Base-by-base conservation (phyloP, 139 green algal species). In the Dunaliella primolecta region DNA sequence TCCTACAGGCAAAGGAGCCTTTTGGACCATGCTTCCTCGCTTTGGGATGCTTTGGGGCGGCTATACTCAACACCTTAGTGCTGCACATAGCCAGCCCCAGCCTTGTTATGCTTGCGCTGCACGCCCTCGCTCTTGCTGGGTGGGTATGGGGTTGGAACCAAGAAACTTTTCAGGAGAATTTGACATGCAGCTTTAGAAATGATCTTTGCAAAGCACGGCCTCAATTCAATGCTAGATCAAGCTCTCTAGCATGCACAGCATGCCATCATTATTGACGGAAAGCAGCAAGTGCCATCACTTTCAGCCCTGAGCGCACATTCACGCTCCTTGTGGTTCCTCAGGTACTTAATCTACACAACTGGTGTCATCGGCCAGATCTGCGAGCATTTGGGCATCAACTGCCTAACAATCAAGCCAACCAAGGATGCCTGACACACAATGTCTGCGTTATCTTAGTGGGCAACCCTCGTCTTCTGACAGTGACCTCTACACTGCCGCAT, bases 91-190 rank as follows among this genome's bases (percentile, higher is more conserved):
- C 15, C 46, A 64, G 46, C 46, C 46, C 46, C 15, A 64, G 46
- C 46, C 15, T 64, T 7, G 7, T 64, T 7, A 7, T 64, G 46
- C 46, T 64, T 15, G 46, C 15, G 46, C 46, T 64, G 46, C 38
- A 88, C 80, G 20, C 84, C 84, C 0, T 70, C 80, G 79, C n/a
- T 31, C 56, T 35, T 88, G 84, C 36, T 88, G 37, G 32, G 81
- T 85, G 37, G 79, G 72, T 11, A 88, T n/a, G n/a, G n/a, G n/a
- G n/a, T n/a, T n/a, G n/a, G n/a, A n/a, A n/a, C n/a, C n/a, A n/a
- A n/a, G n/a, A n/a, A n/a, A n/a, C n/a, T n/a, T n/a, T n/a, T n/a
- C n/a, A n/a, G n/a, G n/a, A n/a, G n/a, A n/a, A n/a, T n/a, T n/a
- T n/a, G n/a, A n/a, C n/a, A n/a, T n/a, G 31, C 80, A 88, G n/a